Evolutionary conservation across 2,329 filamentous ascomycete species (phyloP).

Genomic region (Diaporthe batatas): DNA sequence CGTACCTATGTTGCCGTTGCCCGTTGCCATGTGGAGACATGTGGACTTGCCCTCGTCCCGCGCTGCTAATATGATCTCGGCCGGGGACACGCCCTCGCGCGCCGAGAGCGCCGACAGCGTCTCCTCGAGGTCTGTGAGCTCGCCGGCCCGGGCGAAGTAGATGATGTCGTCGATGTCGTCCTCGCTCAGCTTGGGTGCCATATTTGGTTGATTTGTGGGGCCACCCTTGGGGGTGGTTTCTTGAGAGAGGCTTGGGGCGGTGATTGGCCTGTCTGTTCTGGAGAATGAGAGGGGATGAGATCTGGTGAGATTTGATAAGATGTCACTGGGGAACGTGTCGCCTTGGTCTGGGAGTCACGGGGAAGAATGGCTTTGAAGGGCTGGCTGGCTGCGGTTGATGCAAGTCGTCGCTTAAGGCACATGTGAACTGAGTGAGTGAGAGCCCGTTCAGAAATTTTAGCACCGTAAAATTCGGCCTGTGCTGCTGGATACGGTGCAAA

Average conservation of each 20-base stretch:
- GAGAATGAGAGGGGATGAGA: neutral
- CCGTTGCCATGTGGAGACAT: constrained; percentile 90
- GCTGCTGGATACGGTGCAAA: neutral
- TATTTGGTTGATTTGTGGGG: constrained; percentile 43
- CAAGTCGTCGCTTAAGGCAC: neutral
- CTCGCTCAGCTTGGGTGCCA: constrained; percentile 72
- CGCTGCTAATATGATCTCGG: constrained; percentile 77
- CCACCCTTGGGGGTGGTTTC: no score
- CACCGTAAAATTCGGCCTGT: constrained; percentile 7
- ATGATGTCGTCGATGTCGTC: constrained; percentile 93
- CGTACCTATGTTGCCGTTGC: constrained; percentile 85
- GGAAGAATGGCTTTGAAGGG: neutral
- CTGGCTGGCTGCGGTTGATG: neutral
- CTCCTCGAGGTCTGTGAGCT: constrained; percentile 75
- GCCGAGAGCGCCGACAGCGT: constrained; percentile 71
- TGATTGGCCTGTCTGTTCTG: no score
- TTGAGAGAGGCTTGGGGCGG: neutral
- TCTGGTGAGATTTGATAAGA: neutral
- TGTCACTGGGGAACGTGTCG: neutral
- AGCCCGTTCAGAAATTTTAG: constrained; percentile 34
- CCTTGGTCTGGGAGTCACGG: neutral
- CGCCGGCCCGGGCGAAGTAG: constrained; percentile 85
- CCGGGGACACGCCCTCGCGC: constrained; percentile 69
- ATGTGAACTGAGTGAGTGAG: constrained; percentile 6
- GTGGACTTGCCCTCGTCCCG: constrained; percentile 83